Percentiles rank a stretch among this genome's conserved stretches.
Conservation (phyloP, 2,329 filamentous ascomycete genomes). For the Phoma sp. region DNA sequence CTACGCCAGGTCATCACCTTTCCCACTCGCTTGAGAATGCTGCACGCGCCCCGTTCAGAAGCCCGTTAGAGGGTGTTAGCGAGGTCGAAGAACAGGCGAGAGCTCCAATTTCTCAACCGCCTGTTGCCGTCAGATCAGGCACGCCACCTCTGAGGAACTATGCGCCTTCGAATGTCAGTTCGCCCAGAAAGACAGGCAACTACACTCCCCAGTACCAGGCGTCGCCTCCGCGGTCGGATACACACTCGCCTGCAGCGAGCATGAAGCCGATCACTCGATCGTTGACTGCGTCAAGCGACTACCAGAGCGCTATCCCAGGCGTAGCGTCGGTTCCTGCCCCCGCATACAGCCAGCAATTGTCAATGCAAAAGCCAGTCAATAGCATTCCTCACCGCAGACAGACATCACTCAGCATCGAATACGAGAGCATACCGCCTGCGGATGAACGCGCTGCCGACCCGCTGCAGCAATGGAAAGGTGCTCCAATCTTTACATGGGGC, state of each 20-base stretch:
- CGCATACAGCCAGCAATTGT: conserved; percentile 38
- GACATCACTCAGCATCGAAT: conserved; percentile 51
- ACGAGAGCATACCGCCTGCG: conserved; percentile 62
- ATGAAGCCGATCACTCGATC: conserved; percentile 55
- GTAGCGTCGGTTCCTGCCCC: conserved; percentile 47
- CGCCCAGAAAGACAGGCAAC: conserved; percentile 47
- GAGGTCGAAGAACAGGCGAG: conserved; percentile 40
- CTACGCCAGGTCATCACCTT: conserved; percentile 27
- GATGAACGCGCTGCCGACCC: conserved; percentile 70
- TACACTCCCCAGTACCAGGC: conserved; percentile 59
- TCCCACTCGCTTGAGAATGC: conserved; percentile 37
- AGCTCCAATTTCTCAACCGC: conserved; percentile 22
- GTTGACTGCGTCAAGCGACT: conserved; percentile 47
- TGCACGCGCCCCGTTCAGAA: conserved; percentile 34
- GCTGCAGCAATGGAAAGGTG: conserved; percentile 87
- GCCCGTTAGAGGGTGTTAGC: conserved; percentile 41
- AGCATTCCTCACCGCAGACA: conserved; percentile 45
- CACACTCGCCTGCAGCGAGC: conserved; percentile 64
- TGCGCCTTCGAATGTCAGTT: conserved; percentile 45
- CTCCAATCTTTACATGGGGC: conserved; percentile 85
- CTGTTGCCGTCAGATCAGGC: conserved; percentile 33
- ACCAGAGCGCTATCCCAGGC: conserved; percentile 62
- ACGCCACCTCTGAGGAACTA: conserved; percentile 43
- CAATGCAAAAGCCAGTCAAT: conserved; percentile 24
- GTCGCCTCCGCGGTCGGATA: conserved; percentile 55